phyloP scores from a whole-genome alignment of 306 rosid species.

The Quillaja saponaria region DNA sequence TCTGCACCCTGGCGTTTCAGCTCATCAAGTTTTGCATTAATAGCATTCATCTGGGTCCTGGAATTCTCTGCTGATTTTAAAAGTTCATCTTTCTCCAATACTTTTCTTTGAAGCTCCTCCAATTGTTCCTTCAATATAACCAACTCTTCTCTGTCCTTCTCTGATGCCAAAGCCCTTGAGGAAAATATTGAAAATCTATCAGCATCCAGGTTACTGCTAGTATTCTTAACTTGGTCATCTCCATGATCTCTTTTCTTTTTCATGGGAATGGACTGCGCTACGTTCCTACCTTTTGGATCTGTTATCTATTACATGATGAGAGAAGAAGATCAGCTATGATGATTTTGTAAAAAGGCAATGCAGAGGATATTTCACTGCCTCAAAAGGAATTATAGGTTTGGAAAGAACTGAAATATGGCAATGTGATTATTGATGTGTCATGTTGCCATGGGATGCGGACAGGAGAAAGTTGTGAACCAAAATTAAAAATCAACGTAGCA shows the following conservation, averaged over 20 bases:
- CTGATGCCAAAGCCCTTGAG: conserved; percentile 56
- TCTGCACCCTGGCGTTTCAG: conserved; percentile 62
- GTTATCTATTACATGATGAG: conserved; percentile 41
- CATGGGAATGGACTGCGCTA: conserved; percentile 62
- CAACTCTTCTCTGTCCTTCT: conserved; percentile 73
- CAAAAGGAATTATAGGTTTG: neutral
- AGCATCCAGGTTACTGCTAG: conserved; percentile 42
- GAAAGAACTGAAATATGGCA: neutral
- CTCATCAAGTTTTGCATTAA: conserved; percentile 58
- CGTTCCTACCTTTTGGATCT: conserved; percentile 58
- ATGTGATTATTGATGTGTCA: too few relatives aligned
- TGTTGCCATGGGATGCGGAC: neutral
- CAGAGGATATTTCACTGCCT: neutral
- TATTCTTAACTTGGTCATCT: conserved; percentile 54
- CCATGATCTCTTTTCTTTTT: conserved; percentile 63
- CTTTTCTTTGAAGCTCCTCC: conserved; percentile 66
- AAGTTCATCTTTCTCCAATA: conserved; percentile 76
- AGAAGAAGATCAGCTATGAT: conserved; percentile 1
- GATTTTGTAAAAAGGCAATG: too few relatives aligned
- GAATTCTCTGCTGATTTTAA: conserved; percentile 67
- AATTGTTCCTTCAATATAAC: conserved; percentile 65
- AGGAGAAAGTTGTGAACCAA: neutral
- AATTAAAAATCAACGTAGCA: neutral
- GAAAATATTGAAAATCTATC: conserved; percentile 58
- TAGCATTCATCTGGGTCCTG: conserved; percentile 54